These are phyloP conservation scores for Botrytis paeoniae DNA, from an alignment of 2,329 filamentous ascomycete genomes.

Conservation along the genomic window DNA sequence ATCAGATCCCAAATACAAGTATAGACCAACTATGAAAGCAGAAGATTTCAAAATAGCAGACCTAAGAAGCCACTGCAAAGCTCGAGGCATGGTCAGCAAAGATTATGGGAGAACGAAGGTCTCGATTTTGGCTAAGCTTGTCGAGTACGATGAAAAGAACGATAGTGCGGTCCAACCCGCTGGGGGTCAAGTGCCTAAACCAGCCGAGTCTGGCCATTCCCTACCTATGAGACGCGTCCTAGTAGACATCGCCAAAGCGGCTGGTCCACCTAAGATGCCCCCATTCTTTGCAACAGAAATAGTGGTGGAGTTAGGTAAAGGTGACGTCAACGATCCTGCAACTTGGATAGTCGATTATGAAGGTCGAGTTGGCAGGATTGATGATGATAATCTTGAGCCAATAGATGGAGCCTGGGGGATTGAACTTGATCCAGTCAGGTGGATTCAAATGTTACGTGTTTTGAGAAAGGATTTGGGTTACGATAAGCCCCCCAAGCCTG, in stretches of 20 bases:
- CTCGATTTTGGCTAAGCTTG: not conserved
- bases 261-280: not conserved
- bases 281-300: not conserved
- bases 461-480: not conserved
- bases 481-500: not conserved
- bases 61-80: not conserved
- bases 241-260: not conserved
- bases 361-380: not conserved
- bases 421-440: not conserved
- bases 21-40: not conserved
- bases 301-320: conserved; percentile 2
- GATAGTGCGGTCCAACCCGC: too few species aligned
- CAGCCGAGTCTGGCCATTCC: not conserved
- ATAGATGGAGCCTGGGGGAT: not conserved
- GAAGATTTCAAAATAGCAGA: not conserved
- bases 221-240: not conserved
- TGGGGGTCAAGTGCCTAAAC: fast-evolving
- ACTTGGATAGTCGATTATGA: not conserved
- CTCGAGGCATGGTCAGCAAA: not conserved
- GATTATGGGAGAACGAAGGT: not conserved
- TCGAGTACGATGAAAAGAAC: not conserved
- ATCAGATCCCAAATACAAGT: not conserved
- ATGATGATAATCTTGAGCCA: not conserved
- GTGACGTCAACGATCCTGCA: not conserved
- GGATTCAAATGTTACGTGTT: not conserved